Percentiles rank a stretch among this genome's conserved stretches.
Conservation (phyloP, 805 yeast species). For the Phaffomyces opuntiae region DNA sequence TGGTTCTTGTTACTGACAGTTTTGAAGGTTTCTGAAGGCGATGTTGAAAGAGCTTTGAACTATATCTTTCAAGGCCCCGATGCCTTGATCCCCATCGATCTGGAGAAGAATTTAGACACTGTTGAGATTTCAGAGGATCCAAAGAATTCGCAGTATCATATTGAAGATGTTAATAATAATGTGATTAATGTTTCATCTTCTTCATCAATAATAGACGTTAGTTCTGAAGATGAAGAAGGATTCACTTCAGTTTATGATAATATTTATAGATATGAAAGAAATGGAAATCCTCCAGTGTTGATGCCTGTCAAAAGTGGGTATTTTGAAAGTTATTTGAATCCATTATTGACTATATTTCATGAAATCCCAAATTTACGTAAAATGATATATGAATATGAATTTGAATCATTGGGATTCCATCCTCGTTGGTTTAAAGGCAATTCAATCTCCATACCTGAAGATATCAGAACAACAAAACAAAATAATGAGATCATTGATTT, state of each 20-base stretch:
- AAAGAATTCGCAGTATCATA: neutral
- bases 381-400: constrained; percentile 25
- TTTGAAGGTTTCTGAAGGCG: constrained; percentile 13
- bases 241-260: constrained; percentile 26
- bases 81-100: neutral
- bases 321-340: constrained; percentile 35
- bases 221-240: neutral
- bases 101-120: too few species aligned
- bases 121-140: neutral
- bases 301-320: constrained; percentile 28
- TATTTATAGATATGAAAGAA: constrained; percentile 21
- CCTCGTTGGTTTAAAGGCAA: constrained; percentile 35
- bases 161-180: neutral
- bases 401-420: constrained; percentile 28
- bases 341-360: constrained; percentile 34
- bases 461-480: constrained; percentile 3
- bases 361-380: constrained; percentile 29
- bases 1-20: neutral
- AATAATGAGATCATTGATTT: constrained; percentile 22
- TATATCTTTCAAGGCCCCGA: constrained; percentile 22
- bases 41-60: constrained; percentile 29
- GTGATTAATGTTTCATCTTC: too few species aligned
- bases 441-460: constrained; percentile 5
- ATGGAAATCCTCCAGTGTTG: constrained; percentile 25
- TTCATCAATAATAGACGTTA: neutral